Evolutionary conservation across 371 early-diverging fungal genomes (phyloP).

Genomic region (Amoeboaphelidium occidentale): DNA sequence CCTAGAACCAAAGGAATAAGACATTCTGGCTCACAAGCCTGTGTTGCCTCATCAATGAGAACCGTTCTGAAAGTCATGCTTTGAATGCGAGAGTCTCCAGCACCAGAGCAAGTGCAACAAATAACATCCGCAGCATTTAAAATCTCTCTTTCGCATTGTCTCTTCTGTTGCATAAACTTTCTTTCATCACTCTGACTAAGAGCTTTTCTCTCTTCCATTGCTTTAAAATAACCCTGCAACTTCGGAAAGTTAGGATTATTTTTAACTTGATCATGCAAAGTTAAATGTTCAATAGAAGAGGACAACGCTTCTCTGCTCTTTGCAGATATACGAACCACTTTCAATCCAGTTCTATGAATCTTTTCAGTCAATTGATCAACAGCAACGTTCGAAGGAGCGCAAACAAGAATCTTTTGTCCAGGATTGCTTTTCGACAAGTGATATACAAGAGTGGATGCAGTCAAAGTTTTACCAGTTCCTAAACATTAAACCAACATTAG

Average conservation of each 20-base stretch:
- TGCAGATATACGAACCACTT: slow-evolving; percentile 84
- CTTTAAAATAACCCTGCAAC: slow-evolving; percentile 61
- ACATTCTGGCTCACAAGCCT: slow-evolving; percentile 91
- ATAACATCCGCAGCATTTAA: slow-evolving; percentile 86
- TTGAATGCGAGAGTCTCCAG: slow-evolving; percentile 79
- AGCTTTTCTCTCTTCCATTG: slow-evolving; percentile 68
- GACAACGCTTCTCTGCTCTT: slow-evolving; percentile 81
- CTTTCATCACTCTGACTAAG: slow-evolving; percentile 58
- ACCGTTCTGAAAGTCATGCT: slow-evolving; percentile 76
- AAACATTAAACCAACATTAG: not conserved
- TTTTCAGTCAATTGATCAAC: slow-evolving; percentile 95
- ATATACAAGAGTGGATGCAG: slow-evolving; percentile 89
- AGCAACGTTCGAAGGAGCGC: slow-evolving; percentile 97
- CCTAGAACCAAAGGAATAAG: slow-evolving; percentile 91
- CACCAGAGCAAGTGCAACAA: slow-evolving; percentile 91
- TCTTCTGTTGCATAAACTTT: slow-evolving; percentile 47
- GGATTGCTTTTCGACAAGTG: slow-evolving; percentile 68
- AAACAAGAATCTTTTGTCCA: slow-evolving; percentile 57
- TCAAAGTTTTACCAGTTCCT: slow-evolving; percentile 96
- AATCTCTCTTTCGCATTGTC: slow-evolving; percentile 67
- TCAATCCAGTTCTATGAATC: slow-evolving; percentile 81
- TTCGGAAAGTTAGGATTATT: slow-evolving; percentile 77
- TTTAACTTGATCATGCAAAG: slow-evolving; percentile 80
- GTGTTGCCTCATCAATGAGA: slow-evolving; percentile 93
- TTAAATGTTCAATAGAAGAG: slow-evolving; percentile 66